Conservation (phyloP, 371 early-diverging fungal species). For the Vairimorpha necatrix region DNA sequence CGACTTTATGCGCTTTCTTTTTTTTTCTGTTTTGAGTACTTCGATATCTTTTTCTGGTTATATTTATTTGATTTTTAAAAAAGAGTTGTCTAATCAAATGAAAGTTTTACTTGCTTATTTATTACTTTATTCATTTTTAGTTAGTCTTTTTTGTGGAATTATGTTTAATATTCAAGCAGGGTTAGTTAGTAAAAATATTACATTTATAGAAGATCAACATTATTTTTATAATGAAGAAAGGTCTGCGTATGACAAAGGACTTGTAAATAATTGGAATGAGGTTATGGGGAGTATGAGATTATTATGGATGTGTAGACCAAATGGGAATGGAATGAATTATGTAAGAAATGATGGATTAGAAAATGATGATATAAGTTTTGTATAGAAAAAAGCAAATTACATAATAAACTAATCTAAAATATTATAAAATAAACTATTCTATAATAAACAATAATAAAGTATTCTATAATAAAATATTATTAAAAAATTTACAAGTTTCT, state of each 20-base stretch:
- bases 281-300: not conserved
- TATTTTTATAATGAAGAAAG: not conserved
- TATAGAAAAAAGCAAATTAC: no score
- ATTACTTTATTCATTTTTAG: not conserved
- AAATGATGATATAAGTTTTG: slow-evolving; percentile 7
- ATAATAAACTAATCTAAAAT: no score
- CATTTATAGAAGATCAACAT: slow-evolving; percentile 5
- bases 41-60: not conserved
- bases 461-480: no score
- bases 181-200: not conserved
- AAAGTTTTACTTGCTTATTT: not conserved
- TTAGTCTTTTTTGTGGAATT: not conserved
- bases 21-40: slow-evolving; percentile 17
- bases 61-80: not conserved
- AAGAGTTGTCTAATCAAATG: not conserved
- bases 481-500: no score
- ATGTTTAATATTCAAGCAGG: not conserved
- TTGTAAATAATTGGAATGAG: not conserved
- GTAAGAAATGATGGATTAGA: not conserved
- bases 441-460: no score
- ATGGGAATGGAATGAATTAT: not conserved
- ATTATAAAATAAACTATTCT: no score
- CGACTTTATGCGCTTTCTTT: slow-evolving; percentile 63
- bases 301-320: not conserved
- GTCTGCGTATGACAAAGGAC: not conserved